These are phyloP conservation scores for Arachnopeziza araneosa DNA, from an alignment of 2,329 filamentous ascomycete genomes.

Conservation along the genomic window DNA sequence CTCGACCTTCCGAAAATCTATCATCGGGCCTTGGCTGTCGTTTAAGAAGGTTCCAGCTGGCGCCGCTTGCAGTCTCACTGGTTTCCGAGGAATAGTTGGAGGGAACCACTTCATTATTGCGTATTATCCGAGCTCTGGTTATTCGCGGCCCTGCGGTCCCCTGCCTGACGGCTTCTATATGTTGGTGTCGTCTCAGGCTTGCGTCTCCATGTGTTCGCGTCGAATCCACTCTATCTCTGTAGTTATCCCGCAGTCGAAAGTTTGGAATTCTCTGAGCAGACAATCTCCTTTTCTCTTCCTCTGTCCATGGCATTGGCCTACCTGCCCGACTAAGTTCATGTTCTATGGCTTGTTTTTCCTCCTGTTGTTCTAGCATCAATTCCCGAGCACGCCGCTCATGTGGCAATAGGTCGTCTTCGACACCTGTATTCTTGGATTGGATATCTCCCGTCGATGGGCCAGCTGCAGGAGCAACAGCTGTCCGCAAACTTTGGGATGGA, in stretches of 20 bases:
- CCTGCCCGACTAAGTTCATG: neutral
- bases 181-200: neutral
- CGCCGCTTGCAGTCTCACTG: neutral
- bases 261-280: constrained; percentile 8
- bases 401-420: constrained; percentile 15
- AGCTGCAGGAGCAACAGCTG: neutral
- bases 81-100: neutral
- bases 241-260: neutral
- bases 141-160: neutral
- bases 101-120: neutral
- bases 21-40: neutral
- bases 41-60: neutral
- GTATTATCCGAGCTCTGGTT: neutral
- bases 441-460: neutral
- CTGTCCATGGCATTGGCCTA: neutral
- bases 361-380: constrained; percentile 13
- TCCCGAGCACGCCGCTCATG: constrained; percentile 25
- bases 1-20: constrained; percentile 17
- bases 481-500: constrained; percentile 1
- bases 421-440: neutral
- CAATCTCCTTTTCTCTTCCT: neutral
- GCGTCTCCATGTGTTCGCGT: neutral
- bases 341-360: constrained; percentile 1
- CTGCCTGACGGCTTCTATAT: neutral
- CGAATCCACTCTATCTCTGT: neutral